Conservation (phyloP, 306 rosid genomes). For the Fagus sylvatica region DNA sequence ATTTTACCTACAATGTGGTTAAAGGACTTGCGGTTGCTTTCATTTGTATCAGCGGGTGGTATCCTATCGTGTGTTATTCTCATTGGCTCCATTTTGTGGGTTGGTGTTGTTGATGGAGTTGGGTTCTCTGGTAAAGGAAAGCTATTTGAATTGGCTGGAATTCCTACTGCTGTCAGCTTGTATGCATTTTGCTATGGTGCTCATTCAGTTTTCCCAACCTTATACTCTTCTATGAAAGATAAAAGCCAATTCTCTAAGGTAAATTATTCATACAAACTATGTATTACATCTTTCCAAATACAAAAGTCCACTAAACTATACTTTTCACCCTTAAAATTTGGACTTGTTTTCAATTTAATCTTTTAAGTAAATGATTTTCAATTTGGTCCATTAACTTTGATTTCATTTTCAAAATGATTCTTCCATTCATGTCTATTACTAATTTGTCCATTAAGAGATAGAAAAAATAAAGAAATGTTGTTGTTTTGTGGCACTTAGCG, state of each 20-base stretch:
- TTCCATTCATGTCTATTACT: too few species aligned
- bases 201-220: slow-evolving; percentile 4
- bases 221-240: slow-evolving; percentile 18
- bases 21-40: slow-evolving; percentile 16
- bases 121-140: slow-evolving; percentile 14
- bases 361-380: too few species aligned
- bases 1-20: slow-evolving; percentile 19
- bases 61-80: neutral
- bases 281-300: neutral
- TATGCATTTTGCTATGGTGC: slow-evolving; percentile 21
- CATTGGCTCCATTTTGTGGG: slow-evolving; percentile 4
- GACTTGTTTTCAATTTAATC: too few species aligned
- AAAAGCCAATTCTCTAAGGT: slow-evolving; percentile 11
- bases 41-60: slow-evolving; percentile 16
- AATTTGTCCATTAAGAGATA: too few species aligned
- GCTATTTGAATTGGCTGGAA: slow-evolving; percentile 3
- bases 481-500: too few species aligned
- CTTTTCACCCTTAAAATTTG: too few species aligned
- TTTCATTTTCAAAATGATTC: too few species aligned
- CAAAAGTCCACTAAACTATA: too few species aligned
- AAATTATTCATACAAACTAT: neutral
- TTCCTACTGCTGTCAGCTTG: slow-evolving; percentile 13
- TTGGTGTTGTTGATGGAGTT: slow-evolving; percentile 12
- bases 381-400: too few species aligned
- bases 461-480: too few species aligned